Base-by-base conservation (phyloP, 306 rosid genomes). In the Styphnolobium japonicum region DNA sequence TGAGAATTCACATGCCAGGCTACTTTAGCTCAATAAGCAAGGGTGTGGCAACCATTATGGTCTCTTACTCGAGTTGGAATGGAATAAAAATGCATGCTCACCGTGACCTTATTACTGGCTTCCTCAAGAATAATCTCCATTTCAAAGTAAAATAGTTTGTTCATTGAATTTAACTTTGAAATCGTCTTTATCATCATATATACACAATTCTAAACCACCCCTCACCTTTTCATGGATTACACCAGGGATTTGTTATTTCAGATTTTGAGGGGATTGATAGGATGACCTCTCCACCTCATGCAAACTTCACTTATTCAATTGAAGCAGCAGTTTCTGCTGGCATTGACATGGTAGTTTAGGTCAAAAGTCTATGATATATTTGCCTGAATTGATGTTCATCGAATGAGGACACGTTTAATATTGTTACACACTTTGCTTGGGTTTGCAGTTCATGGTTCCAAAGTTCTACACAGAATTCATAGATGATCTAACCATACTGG, bases 1-100 rank as follows among this genome's bases (percentile, higher is more conserved):
- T 85, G 76, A 52, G 45, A 78, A 76, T 85, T 64, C 88, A 85
- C 69, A 85, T 85, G 88, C 85, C 83, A 18, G 74, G 63, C 3
- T 85, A 85, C 67, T 37, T 76, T 10, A 57, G 16, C 10, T 37
- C 88, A 23, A 85, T 85, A 29, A 81, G 71, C 64, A 81, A 81
- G 77, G 85, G 88, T 71, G 88, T 85, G n/a, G 75, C 90, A 27
- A 81, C 86, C 49, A 29, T 86, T 46, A 86, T 86, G 90, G 82
- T 69, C 25, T 86, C 90, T 73, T 86, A 86, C 48, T 86, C 90
- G 25, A 77, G 90, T 68, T 86, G 84, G 90, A 86, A 86, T 55
- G 90, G 87, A 7, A 31, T 67, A 7, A 86, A 86, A 77, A 81
- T 86, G 87, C 90, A 86, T 69, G 60, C 87, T 67, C 23, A 87